phyloP scores from a whole-genome alignment of 345 rosid genomes.

The Camelina laxa region DNA sequence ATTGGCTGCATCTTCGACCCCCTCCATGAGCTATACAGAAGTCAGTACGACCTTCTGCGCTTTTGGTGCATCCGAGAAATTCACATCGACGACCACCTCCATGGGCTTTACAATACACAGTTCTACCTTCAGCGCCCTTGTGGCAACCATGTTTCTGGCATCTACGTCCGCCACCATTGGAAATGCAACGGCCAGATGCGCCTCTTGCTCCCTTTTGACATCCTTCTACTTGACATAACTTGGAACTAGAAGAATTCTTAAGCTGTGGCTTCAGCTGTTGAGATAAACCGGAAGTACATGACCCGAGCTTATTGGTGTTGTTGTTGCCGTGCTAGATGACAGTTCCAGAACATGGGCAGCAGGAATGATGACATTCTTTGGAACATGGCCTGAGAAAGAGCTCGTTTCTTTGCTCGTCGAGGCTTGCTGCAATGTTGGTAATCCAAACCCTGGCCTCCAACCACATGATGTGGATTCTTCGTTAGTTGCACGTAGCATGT shows the following conservation, averaged over 20 bases:
- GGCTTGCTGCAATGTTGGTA: constrained; percentile 52
- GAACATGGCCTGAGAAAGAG: constrained; percentile 52
- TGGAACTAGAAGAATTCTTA: constrained; percentile 59
- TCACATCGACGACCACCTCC: constrained; percentile 99
- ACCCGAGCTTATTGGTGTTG: constrained; percentile 74
- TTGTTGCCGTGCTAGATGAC: constrained; percentile 57
- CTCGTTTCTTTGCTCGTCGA: constrained; percentile 49
- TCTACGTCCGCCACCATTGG: constrained; percentile 98
- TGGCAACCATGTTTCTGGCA: constrained; percentile 89
- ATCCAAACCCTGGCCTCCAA: constrained; percentile 49
- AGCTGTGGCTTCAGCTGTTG: constrained; percentile 62
- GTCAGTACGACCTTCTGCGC: constrained; percentile 98
- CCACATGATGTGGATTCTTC: constrained; percentile 59
- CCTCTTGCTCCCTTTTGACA: constrained; percentile 99
- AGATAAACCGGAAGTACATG: constrained; percentile 80
- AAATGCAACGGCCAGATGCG: constrained; percentile 94
- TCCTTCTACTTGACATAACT: constrained; percentile 88
- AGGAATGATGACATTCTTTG: constrained; percentile 45
- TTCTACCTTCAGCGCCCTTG: constrained; percentile 98
- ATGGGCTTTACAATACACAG: constrained; percentile 96
- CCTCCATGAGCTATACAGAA: constrained; percentile 98
- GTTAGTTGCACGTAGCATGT: constrained; percentile 49
- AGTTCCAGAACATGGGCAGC: constrained; percentile 52
- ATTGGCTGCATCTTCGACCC: constrained; percentile 86
- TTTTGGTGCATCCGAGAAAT: constrained; percentile 93